These are phyloP conservation scores for Volvox africanus DNA, from an alignment of 139 green algal species.

Conservation along the genomic window DNA sequence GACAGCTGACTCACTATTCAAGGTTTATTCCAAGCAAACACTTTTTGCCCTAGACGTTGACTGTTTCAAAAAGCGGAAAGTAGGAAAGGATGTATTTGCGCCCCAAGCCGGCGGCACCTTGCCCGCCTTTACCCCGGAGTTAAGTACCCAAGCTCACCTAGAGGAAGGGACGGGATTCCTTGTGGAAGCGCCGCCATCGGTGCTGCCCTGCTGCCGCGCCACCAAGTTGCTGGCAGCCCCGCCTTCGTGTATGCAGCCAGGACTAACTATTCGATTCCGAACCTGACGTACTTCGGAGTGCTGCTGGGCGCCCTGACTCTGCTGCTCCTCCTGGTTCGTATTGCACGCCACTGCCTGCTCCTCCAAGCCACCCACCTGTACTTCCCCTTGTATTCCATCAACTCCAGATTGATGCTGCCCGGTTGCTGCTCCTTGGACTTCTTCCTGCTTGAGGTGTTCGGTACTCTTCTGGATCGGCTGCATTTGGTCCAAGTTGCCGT, in stretches of 20 bases:
- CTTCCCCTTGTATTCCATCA: not conserved
- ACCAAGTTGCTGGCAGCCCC: not conserved
- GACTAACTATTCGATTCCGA: not conserved
- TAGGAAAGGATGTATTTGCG: no score
- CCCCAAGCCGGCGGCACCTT: not conserved
- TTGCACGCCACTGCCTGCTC: no score
- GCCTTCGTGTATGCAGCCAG: not conserved
- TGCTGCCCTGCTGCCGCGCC: not conserved
- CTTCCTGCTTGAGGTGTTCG: not conserved
- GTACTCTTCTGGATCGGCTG: not conserved
- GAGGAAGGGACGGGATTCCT: not conserved
- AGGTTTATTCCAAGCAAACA: not conserved
- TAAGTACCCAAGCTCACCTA: not conserved
- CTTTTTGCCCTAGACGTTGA: not conserved
- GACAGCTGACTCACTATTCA: not conserved
- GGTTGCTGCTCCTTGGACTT: not conserved
- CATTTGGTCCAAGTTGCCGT: not conserved
- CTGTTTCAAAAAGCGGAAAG: not conserved
- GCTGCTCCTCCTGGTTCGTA: no score
- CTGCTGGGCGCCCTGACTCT: not conserved
- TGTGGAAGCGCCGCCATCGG: not conserved
- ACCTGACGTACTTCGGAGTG: not conserved
- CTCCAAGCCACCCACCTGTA: no score
- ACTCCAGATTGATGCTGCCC: not conserved
- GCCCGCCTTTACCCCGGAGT: not conserved